Conservation (phyloP, 2,329 filamentous ascomycete genomes). For the Knoxdaviesia capensis region DNA sequence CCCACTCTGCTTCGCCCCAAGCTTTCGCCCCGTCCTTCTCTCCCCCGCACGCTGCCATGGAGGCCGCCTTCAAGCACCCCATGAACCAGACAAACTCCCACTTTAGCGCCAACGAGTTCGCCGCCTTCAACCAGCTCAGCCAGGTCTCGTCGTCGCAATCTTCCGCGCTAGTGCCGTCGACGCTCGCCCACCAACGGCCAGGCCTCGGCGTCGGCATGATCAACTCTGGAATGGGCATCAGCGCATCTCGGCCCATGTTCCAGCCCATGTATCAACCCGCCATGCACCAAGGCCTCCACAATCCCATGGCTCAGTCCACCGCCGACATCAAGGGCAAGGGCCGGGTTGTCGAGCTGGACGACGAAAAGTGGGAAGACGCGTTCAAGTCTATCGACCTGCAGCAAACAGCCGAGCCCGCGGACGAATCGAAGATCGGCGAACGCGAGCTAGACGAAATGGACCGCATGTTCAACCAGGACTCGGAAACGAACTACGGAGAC, state of each 20-base stretch:
- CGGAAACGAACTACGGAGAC: constrained; percentile 58
- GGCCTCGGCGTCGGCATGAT: constrained; percentile 35
- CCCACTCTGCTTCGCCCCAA: constrained; percentile 32
- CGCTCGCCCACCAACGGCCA: constrained; percentile 34
- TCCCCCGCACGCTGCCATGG: constrained; percentile 16
- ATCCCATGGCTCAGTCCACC: constrained; percentile 20
- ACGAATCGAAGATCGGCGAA: constrained; percentile 19
- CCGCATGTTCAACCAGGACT: constrained; percentile 22
- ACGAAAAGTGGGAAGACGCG: constrained; percentile 88
- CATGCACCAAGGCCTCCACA: constrained; percentile 23
- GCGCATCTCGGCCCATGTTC: constrained; percentile 38
- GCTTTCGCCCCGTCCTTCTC: constrained; percentile 2
- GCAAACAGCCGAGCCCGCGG: constrained; percentile 31
- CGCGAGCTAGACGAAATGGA: constrained; percentile 79
- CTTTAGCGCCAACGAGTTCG: constrained; percentile 73
- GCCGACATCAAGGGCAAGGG: constrained; percentile 57
- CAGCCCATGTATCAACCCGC: constrained; percentile 22
- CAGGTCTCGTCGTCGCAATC: constrained; percentile 28
- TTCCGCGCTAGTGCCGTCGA: constrained; percentile 16
- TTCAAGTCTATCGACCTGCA: constrained; percentile 63
- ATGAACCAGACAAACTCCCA: constrained; percentile 16
- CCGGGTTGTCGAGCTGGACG: constrained; percentile 85
- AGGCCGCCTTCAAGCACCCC: constrained; percentile 25
- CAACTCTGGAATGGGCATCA: constrained; percentile 26
- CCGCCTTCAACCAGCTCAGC: constrained; percentile 60